Evolutionary conservation across 2,329 filamentous ascomycete genomes (phyloP), one percentile per base, ranked within the genome.

Genomic region (Aspergillus sp.): DNA sequence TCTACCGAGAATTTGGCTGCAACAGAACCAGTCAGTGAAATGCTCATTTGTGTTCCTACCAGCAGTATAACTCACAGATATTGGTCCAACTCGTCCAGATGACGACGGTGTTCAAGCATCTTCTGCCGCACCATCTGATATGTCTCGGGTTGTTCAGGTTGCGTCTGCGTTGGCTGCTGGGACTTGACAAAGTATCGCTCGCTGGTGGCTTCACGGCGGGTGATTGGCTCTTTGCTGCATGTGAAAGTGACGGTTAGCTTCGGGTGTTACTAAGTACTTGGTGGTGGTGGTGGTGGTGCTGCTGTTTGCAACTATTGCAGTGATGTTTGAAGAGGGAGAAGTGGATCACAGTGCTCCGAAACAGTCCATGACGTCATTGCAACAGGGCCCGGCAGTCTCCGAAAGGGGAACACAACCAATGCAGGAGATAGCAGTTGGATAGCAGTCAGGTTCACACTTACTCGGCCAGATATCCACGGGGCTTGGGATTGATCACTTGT

Each of bases 21-120:
- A 36, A 13, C 32, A 36, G 4, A 15, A 44, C 6, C 39, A n/a
- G 56, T 53, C 49, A 58, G 44, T n/a, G n/a, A n/a, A 32, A 27
- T n/a, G 11, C 5, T 52, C 38, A 3, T 3, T 3, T 19, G 13
- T 21, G 13, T 30, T 25, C 1, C 7, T 42, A 11, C 15, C 3
- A 27, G 15, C 19, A 25, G 10, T 4, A 23, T 3, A 54, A 62
- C 70, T 41, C 60, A 73, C 71, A 71, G 44, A 23, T 69, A 62
- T 19, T 68, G 65, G 30, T 73, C 70, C 5, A 72, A 54, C 39
- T 70, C 70, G 2, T 70, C 64, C 32, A 70, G 66, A 25, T 68
- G 64, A n/a, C 64, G 63, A 13, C 63, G 64, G 23, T 66, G 64
- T 44, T 71, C 68, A 57, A 63, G 60, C 59, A 72, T 25, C 52